These are phyloP conservation scores for Fragilaria crotonensis DNA, from an alignment of 108 stramenopile genomes.

Conservation along the genomic window DNA sequence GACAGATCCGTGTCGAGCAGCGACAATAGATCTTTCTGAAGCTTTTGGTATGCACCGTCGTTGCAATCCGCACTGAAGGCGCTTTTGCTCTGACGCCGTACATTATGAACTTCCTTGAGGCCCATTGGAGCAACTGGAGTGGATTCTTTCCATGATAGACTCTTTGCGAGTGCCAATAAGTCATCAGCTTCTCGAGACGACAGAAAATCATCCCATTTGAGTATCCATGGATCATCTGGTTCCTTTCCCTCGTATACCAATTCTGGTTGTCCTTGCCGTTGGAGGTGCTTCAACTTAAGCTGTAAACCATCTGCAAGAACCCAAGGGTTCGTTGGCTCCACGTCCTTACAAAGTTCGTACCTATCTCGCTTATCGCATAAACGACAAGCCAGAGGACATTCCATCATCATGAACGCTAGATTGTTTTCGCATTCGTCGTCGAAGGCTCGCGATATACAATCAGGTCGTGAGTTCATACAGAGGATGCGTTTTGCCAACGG, in stretches of 20 bases:
- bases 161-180: slow-evolving; percentile 10
- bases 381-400: slow-evolving; percentile 36
- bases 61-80: not conserved
- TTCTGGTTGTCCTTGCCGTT: not conserved
- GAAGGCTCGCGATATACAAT: slow-evolving; percentile 3
- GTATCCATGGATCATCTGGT: slow-evolving; percentile 23
- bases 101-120: not conserved
- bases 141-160: slow-evolving; percentile 7
- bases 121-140: not conserved
- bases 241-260: not conserved
- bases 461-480: not conserved
- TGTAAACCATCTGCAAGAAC: not conserved
- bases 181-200: slow-evolving; percentile 18
- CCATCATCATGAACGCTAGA: slow-evolving; percentile 33
- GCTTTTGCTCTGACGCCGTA: not conserved
- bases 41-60: slow-evolving; percentile 17
- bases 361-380: slow-evolving; percentile 15
- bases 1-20: slow-evolving; percentile 13
- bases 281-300: not conserved
- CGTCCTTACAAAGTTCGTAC: not conserved
- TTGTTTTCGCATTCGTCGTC: slow-evolving; percentile 6
- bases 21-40: slow-evolving; percentile 24
- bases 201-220: slow-evolving; percentile 21
- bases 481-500: not conserved
- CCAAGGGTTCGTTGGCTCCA: not conserved